These are phyloP conservation scores for Suhomyces kilbournensis DNA, from an alignment of 805 yeast genomes.

Conservation along the genomic window DNA sequence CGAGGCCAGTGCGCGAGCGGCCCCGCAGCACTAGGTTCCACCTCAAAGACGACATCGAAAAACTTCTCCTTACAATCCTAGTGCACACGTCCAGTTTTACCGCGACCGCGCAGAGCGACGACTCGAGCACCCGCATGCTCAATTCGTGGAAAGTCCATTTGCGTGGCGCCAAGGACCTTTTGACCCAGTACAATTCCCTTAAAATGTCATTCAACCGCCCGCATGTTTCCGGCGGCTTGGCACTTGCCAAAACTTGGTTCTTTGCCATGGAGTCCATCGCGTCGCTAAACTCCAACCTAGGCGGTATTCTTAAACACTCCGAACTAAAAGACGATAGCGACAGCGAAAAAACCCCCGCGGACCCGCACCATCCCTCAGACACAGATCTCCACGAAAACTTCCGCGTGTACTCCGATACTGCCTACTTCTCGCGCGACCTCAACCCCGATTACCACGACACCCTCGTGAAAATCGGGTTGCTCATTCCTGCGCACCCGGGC, in stretches of 20 bases:
- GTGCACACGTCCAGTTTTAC: slow-evolving; percentile 23
- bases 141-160: slow-evolving; percentile 24
- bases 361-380: neutral
- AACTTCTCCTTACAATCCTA: slow-evolving; percentile 23
- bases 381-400: neutral
- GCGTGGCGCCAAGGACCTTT: slow-evolving; percentile 24
- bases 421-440: slow-evolving; percentile 21
- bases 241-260: slow-evolving; percentile 27
- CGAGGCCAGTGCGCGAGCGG: no score
- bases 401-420: slow-evolving; percentile 29
- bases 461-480: slow-evolving; percentile 24
- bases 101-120: slow-evolving; percentile 12
- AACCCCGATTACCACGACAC: slow-evolving; percentile 34
- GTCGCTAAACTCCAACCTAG: slow-evolving; percentile 15
- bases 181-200: slow-evolving; percentile 16
- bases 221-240: slow-evolving; percentile 18
- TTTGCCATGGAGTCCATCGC: slow-evolving; percentile 25
- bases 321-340: neutral
- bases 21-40: neutral
- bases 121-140: slow-evolving; percentile 8
- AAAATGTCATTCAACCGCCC: slow-evolving; percentile 2
- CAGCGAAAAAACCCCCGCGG: neutral
- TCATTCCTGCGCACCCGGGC: slow-evolving; percentile 12
- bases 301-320: slow-evolving; percentile 11
- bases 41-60: slow-evolving; percentile 16